These are phyloP conservation scores for Pistacia atlantica DNA, from an alignment of 345 rosid species.

Conservation along the genomic window DNA sequence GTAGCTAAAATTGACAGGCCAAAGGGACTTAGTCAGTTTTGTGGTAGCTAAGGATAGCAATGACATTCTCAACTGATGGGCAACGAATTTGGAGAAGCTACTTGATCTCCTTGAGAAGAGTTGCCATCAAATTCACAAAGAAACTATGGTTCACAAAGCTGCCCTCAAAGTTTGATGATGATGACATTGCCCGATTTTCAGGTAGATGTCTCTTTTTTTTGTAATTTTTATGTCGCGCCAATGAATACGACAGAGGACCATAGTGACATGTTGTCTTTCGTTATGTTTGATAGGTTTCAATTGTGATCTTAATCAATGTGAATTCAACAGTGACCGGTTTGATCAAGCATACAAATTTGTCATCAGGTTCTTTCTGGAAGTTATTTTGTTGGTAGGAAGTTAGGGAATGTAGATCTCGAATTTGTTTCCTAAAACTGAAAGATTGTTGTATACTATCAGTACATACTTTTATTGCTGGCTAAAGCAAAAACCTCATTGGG, in stretches of 20 bases:
- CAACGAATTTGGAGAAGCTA: constrained; percentile 88
- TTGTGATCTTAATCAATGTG: constrained; percentile 7
- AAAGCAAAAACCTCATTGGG: constrained; percentile 19
- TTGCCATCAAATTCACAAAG: constrained; percentile 96
- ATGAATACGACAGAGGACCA: no score
- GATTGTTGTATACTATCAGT: constrained; percentile 37
- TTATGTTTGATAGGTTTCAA: constrained; percentile 1
- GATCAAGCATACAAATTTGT: no score
- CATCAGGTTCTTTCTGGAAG: background rate
- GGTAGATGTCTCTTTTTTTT: constrained; percentile 22
- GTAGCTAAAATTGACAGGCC: constrained; percentile 96
- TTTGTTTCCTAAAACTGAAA: constrained; percentile 22
- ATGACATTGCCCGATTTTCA: constrained; percentile 5
- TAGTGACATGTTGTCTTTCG: background rate
- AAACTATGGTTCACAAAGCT: constrained; percentile 90
- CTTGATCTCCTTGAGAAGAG: constrained; percentile 95
- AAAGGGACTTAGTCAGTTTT: constrained; percentile 71
- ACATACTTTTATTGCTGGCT: constrained; percentile 22
- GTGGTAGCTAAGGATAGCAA: constrained; percentile 80
- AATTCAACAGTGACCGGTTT: background rate
- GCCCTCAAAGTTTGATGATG: constrained; percentile 59
- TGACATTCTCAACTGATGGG: constrained; percentile 94
- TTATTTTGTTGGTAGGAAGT: constrained; percentile 14
- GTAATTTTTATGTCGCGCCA: no score
- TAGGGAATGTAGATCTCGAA: constrained; percentile 17